Base-by-base conservation (phyloP, 2,329 filamentous ascomycete species). In the Trichoderma sp. region DNA sequence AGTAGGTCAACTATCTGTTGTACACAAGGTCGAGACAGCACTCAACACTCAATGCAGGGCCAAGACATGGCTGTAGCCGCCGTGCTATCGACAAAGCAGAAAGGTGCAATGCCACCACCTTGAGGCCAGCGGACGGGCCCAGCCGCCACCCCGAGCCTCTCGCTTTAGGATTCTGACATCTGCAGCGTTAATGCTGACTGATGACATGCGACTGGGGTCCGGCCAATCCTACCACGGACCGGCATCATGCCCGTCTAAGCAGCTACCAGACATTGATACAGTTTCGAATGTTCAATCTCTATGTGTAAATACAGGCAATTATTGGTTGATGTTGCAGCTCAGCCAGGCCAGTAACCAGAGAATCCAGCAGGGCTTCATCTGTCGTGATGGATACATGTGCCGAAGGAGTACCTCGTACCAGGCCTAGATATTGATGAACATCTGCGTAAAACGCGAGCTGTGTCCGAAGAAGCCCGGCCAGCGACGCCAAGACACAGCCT, bases 121-220 rank as follows among this genome's bases (percentile, higher is more conserved):
- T 34, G 30, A 39, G n/a, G 56, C 56, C 37, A 28, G 21, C 14
- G 18, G 28, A 59, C 58, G 58, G 58, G 58, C 28, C 58, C 6
- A 59, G 58, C 58, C 58, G 37, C 26, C 37, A 30, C 16, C 24
- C 32, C 21, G n/a, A 8, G 16, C 18, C 8, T 39, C 46, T 32
- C 39, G 5, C 11, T 49, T 26, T 63, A 51, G 30, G 46, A 63
- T 51, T 63, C 59, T 63, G 59, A 63, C 59, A 63, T 13, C 43
- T 52, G 59, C 59, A 18, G 54, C 54, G 10, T 46, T n/a, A 55
- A 55, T 55, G 52, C 16, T 52, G 37, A 59, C 26, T 58, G 55
- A 37, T 21, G 14, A 30, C 13, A 28, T 16, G 54, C 34, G 18
- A 58, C 59, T 21, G 46, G 28, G 55, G 21, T n/a, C 37, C 21